Evolutionary conservation across 2,329 filamentous ascomycete species (phyloP), one percentile per base, ranked within the genome.

Genomic region (Didymella keratinophila): DNA sequence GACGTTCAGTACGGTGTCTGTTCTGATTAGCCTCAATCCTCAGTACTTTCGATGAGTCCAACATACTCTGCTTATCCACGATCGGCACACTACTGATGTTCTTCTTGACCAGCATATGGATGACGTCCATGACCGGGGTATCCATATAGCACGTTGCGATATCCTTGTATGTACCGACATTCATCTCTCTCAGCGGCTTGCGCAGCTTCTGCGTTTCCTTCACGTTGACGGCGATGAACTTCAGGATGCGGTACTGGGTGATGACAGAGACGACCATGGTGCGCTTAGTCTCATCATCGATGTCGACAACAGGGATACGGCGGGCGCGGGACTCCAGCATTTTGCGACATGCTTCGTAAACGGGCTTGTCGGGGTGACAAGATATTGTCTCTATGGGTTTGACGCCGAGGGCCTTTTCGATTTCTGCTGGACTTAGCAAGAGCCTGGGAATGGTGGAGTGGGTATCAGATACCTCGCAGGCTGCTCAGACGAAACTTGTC

Each of bases 31-130:
- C 53, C 12, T 32, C 10, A 4, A 6, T 10, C 18, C 12, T 14
- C n/a, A 12, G 4, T 32, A 9, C 18, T 6, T 27, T 23, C n/a
- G 16, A 0, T 2, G n/a, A 8, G 8, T 2, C 7, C 20, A 3
- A 62, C 76, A 58, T 76, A 85, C 77, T 86, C 81, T 92, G 87
- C 47, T 85, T 85, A 71, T 98, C 95, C 54, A 99, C 81, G 56
- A 99, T 95, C 10, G 95, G 95, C 34, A 99, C 90, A 71, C 93
- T 96, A 41, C 92, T 97, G 71, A 99, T 98, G 78, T 92, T 97
- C 77, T 90, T 85, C 77, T 92, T 88, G 51, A 99, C 95, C 83
- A 99, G 90, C 77, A 92, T 85, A 73, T 97, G 92, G 61, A 99
- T 96, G 28, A 96, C 93, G 67, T 97, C 92, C 68, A 99, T 91